These are phyloP conservation scores for Pelargonium australe DNA, from an alignment of 441 rosid species.

Conservation along the genomic window DNA sequence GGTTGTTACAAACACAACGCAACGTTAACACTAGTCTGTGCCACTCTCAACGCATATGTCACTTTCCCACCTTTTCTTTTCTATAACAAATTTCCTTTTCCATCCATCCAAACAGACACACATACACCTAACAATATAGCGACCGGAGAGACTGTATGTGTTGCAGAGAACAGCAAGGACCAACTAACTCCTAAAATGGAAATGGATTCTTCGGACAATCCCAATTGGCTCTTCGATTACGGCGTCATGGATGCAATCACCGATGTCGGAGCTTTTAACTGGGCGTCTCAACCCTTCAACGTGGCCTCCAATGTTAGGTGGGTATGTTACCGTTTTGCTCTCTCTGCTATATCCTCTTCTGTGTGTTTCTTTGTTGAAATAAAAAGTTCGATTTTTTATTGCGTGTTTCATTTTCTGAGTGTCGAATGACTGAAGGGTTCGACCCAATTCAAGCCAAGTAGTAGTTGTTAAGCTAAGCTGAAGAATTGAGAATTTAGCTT, in stretches of 20 bases:
- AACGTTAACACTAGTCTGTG: not conserved
- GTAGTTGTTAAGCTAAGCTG: too few species aligned
- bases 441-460: not conserved
- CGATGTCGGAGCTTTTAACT: constrained; percentile 48
- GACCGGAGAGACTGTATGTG: not conserved
- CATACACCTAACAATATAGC: not conserved
- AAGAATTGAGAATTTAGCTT: not conserved
- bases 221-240: constrained; percentile 66
- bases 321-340: too few species aligned
- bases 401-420: not conserved
- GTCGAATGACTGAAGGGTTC: not conserved
- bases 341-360: too few species aligned
- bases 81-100: not conserved
- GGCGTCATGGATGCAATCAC: constrained; percentile 61
- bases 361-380: too few species aligned
- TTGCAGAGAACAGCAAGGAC: too few species aligned
- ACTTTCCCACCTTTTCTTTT: constrained; percentile 2
- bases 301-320: constrained; percentile 56
- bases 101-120: not conserved
- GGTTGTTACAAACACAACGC: too few species aligned
- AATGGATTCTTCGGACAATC: constrained; percentile 69
- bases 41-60: not conserved
- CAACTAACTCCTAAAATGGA: too few species aligned
- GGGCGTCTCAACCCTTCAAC: constrained; percentile 52
- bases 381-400: too few species aligned